phyloP scores from a whole-genome alignment of 257 asterid genomes.

The Lavandula angustifolia region DNA sequence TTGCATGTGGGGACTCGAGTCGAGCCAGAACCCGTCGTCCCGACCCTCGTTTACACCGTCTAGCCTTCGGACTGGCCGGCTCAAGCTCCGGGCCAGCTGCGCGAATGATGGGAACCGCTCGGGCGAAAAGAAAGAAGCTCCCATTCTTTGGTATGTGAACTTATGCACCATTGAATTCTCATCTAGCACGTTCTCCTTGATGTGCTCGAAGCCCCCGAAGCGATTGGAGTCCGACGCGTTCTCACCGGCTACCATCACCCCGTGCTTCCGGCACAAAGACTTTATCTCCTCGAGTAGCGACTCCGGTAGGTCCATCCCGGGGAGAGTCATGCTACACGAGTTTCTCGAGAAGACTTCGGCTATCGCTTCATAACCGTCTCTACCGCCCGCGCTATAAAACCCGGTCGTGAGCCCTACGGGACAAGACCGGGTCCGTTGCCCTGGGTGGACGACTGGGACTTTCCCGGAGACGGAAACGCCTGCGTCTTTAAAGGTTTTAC shows the following conservation, averaged over 20 bases:
- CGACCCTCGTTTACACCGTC: slow-evolving; percentile 46
- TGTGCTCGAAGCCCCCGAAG: slow-evolving; percentile 49
- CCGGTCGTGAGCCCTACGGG: slow-evolving; percentile 75
- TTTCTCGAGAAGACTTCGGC: slow-evolving; percentile 50
- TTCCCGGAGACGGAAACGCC: slow-evolving; percentile 56
- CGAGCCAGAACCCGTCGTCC: slow-evolving; percentile 33
- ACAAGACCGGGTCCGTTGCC: slow-evolving; percentile 58
- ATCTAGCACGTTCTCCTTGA: slow-evolving; percentile 45
- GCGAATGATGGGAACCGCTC: slow-evolving; percentile 64
- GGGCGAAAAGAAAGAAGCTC: slow-evolving; percentile 83
- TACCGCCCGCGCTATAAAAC: slow-evolving; percentile 52
- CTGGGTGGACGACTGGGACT: slow-evolving; percentile 54
- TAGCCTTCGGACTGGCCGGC: slow-evolving; percentile 37
- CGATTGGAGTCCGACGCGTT: slow-evolving; percentile 45
- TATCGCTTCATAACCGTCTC: slow-evolving; percentile 62
- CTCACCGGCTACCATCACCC: slow-evolving; percentile 53
- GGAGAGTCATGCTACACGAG: slow-evolving; percentile 53
- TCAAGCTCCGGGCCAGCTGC: slow-evolving; percentile 48
- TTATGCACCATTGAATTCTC: slow-evolving; percentile 39
- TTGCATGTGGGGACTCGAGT: slow-evolving; percentile 53
- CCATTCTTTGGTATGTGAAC: slow-evolving; percentile 86
- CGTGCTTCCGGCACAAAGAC: slow-evolving; percentile 50
- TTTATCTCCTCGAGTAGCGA: slow-evolving; percentile 45
- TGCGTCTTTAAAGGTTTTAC: slow-evolving; percentile 51
- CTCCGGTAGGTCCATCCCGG: slow-evolving; percentile 76